These are phyloP conservation scores for Porpolomopsis calyptriformis DNA, from an alignment of 768 basidiomycete species.

Conservation along the genomic window DNA sequence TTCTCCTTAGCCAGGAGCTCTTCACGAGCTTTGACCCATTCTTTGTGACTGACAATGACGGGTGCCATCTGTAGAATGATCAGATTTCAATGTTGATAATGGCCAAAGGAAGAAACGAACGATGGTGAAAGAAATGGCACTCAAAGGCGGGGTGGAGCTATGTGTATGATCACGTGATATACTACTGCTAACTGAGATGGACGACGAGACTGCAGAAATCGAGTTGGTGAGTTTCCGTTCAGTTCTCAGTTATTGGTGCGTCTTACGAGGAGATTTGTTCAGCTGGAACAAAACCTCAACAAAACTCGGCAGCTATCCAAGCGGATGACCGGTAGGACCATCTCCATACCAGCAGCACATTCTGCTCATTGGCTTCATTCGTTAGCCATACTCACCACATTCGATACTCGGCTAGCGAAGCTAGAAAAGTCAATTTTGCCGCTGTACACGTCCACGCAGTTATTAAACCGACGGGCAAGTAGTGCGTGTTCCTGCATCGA, in stretches of 20 bases:
- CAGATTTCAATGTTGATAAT: not conserved
- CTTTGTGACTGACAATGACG: not conserved
- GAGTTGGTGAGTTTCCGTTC: constrained; percentile 38
- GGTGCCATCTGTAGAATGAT: constrained; percentile 2
- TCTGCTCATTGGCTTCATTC: constrained; percentile 19
- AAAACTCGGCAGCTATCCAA: constrained; percentile 80
- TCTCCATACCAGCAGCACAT: not conserved
- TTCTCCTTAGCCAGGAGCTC: constrained; percentile 5
- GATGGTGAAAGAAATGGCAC: too few species aligned
- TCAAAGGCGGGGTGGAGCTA: too few species aligned
- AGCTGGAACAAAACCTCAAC: constrained; percentile 83
- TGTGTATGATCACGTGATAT: not conserved
- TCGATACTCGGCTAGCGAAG: constrained; percentile 71
- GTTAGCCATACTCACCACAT: constrained; percentile 72
- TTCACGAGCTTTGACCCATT: constrained; percentile 4
- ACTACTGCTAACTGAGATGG: constrained; percentile 21
- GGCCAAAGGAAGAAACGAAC: not conserved
- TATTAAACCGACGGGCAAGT: constrained; percentile 56
- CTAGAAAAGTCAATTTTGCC: constrained; percentile 81
- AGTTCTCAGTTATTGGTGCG: too few species aligned
- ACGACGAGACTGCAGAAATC: constrained; percentile 65
- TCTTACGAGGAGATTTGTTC: constrained; percentile 3
- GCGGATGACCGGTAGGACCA: constrained; percentile 66
- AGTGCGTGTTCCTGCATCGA: constrained; percentile 37
- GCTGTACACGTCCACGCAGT: constrained; percentile 68